A percentile compares a stretch with the other conserved stretches of the same genome.
Conservation (phyloP, 2,329 filamentous ascomycete genomes). For the Penicillium brasilianum region DNA sequence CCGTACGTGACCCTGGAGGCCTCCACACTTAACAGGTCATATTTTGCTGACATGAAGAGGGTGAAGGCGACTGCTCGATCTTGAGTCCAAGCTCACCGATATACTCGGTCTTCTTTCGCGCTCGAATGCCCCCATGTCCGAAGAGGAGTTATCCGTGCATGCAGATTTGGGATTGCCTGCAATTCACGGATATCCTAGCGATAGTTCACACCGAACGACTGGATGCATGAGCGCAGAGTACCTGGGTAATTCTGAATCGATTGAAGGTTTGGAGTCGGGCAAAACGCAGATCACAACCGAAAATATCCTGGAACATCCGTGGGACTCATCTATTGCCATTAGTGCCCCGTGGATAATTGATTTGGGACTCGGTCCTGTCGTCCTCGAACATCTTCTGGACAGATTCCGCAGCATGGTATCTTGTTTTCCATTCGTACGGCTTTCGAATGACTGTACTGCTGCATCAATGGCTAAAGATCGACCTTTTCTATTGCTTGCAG, state of each 20-base stretch:
- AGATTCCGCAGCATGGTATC: constrained; percentile 22
- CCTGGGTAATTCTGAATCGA: not conserved
- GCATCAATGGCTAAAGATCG: constrained; percentile 23
- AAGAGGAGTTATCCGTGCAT: not conserved
- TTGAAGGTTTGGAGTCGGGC: not conserved
- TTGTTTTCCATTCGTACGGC: constrained; percentile 23
- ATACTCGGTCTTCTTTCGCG: not conserved
- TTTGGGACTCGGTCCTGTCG: not conserved
- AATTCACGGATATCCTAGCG: not conserved
- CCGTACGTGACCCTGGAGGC: not conserved
- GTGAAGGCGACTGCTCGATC: not conserved
- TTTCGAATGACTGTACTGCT: constrained; percentile 17
- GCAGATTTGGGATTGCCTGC: not conserved
- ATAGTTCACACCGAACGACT: not conserved
- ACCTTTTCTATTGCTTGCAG: constrained; percentile 26
- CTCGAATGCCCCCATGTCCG: not conserved
- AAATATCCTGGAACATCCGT: not conserved
- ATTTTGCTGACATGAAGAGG: not conserved
- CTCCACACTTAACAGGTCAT: not conserved
- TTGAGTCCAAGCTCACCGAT: not conserved
- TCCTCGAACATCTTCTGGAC: constrained; percentile 20
- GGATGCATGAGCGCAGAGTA: not conserved
- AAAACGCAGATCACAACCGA: not conserved
- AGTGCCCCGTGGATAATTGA: not conserved
- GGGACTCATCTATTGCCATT: not conserved